phyloP scores from a whole-genome alignment of 176 grass and related monocot species.

The Oryza meyeriana region DNA sequence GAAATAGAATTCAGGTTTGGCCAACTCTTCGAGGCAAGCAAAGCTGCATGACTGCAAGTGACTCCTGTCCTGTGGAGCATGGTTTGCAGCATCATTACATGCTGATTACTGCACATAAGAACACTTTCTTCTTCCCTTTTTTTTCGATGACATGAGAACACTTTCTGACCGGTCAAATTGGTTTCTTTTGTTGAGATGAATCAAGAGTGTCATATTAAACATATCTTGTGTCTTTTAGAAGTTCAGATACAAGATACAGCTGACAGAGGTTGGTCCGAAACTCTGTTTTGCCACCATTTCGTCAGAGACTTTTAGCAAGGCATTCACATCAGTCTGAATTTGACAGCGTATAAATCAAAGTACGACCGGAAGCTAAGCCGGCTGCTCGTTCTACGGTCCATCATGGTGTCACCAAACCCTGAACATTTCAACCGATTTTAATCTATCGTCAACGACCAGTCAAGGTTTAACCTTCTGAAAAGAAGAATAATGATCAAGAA shows the following conservation, averaged over 20 bases:
- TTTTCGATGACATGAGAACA: background rate
- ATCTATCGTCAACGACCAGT: background rate
- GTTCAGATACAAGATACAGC: background rate
- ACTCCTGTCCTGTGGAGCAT: slow-evolving; percentile 25
- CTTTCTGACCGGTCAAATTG: background rate
- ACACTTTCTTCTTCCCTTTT: background rate
- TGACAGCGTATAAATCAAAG: background rate
- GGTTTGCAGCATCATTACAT: slow-evolving; percentile 11
- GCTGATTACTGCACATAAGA: slow-evolving; percentile 3
- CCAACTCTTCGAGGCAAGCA: slow-evolving; percentile 20
- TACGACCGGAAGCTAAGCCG: background rate
- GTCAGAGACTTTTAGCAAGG: background rate
- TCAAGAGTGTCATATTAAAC: background rate
- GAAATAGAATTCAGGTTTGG: slow-evolving; percentile 9
- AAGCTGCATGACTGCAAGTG: slow-evolving; percentile 16
- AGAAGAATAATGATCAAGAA: background rate
- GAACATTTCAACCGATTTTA: background rate
- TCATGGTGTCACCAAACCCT: background rate
- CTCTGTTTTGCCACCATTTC: background rate
- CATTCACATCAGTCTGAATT: background rate
- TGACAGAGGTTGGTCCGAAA: background rate
- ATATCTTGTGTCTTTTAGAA: background rate
- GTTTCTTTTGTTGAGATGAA: background rate
- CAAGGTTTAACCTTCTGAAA: background rate
- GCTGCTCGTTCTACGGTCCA: background rate